Conservation (phyloP, 768 basidiomycete genomes). For the Paxillus ammoniavirescens region DNA sequence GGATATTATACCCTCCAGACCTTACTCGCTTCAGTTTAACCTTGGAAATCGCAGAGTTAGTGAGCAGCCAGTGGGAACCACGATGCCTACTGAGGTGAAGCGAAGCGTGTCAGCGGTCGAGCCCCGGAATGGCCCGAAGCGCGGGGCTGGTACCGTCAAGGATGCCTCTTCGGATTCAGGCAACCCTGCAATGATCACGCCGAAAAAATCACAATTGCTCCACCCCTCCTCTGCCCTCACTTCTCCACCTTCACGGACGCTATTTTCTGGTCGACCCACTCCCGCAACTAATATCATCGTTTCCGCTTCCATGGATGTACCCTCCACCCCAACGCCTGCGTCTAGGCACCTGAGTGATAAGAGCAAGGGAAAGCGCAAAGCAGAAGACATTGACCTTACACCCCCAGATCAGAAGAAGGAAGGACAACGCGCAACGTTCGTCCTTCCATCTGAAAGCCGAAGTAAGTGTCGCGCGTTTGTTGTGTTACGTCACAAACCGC, state of each 20-base stretch:
- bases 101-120: conserved; percentile 27
- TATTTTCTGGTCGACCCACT: conserved; percentile 10
- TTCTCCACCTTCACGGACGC: conserved; percentile 15
- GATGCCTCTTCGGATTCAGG: conserved; percentile 14
- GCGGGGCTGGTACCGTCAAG: conserved; percentile 15
- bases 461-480: conserved; percentile 40
- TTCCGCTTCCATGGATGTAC: conserved; percentile 19
- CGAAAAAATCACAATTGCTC: conserved; percentile 9
- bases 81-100: conserved; percentile 21
- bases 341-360: conserved; percentile 33
- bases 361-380: conserved; percentile 66
- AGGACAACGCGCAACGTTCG: conserved; percentile 57
- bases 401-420: conserved; percentile 62
- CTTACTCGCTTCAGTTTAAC: conserved; percentile 23
- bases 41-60: conserved; percentile 14
- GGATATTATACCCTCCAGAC: conserved; percentile 11
- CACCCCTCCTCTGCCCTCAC: conserved; percentile 16
- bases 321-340: conserved; percentile 34
- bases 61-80: conserved; percentile 3
- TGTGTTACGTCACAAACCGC: conserved; percentile 18
- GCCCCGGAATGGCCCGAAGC: conserved; percentile 11
- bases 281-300: conserved; percentile 7
- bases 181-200: conserved; percentile 15
- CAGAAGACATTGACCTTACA: conserved; percentile 68
- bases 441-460: conserved; percentile 51